These are phyloP conservation scores for Bathelium albidoporum DNA, from an alignment of 495 filamentous ascomycete species.

Conservation along the genomic window DNA sequence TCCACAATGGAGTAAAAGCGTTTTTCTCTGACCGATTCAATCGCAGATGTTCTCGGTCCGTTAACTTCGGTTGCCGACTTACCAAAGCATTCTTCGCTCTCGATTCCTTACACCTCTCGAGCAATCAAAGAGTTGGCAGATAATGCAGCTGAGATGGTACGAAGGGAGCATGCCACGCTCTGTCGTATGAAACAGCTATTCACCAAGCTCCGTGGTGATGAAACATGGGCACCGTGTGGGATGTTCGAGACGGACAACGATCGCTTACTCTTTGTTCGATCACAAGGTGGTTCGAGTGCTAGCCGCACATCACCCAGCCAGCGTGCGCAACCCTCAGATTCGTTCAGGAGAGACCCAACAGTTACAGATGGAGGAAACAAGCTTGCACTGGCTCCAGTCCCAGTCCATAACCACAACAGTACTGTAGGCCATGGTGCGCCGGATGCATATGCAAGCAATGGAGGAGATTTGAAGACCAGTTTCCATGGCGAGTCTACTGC, in stretches of 20 bases:
- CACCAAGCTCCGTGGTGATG: constrained; percentile 68
- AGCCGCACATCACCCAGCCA: neutral
- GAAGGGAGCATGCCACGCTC: constrained; percentile 62
- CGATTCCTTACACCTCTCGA: constrained; percentile 68
- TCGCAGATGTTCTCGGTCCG: constrained; percentile 71
- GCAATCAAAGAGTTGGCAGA: constrained; percentile 69
- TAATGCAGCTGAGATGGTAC: constrained; percentile 58
- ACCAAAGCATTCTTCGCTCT: constrained; percentile 70
- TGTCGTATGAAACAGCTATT: constrained; percentile 71
- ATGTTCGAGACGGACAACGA: constrained; percentile 47
- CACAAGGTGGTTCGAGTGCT: neutral
- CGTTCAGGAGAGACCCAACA: neutral
- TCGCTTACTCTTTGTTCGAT: constrained; percentile 35
- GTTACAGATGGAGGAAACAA: neutral
- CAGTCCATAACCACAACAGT: neutral
- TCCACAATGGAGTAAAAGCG: constrained; percentile 1
- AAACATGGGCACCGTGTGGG: constrained; percentile 66
- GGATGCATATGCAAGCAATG: neutral
- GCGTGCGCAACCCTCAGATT: neutral
- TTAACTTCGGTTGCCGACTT: constrained; percentile 80
- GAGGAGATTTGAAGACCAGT: neutral
- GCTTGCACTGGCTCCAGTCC: neutral
- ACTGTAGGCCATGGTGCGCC: neutral
- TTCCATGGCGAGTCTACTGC: neutral
- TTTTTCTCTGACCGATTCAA: constrained; percentile 11